Evolutionary conservation across 257 asterid genomes (phyloP).

Genomic region (Fraxinus pennsylvanica): DNA sequence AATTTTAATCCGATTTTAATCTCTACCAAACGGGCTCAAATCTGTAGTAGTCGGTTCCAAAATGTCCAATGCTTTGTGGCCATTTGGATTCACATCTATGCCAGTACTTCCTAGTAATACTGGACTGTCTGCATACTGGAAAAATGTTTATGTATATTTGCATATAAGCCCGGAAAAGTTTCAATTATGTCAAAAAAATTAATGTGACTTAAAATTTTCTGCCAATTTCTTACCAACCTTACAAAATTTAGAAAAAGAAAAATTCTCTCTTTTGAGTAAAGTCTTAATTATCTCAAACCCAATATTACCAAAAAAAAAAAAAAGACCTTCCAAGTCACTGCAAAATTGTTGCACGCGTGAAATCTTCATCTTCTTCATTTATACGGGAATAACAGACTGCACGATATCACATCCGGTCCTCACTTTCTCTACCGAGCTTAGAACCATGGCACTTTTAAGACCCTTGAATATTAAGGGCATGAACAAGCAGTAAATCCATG

Average conservation of each 20-base stretch:
- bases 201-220: neutral
- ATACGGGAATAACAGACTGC: neutral
- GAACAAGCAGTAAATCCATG: neutral
- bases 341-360: neutral
- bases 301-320: neutral
- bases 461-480: neutral
- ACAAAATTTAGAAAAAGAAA: too few relatives aligned
- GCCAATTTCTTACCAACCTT: neutral
- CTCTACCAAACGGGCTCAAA: neutral
- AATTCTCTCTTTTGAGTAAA: neutral
- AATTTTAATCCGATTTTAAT: too few relatives aligned
- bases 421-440: neutral
- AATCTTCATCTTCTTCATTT: neutral
- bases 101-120: slow-evolving; percentile 23
- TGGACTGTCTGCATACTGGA: slow-evolving; percentile 37
- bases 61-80: slow-evolving; percentile 34
- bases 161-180: neutral
- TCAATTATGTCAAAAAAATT: too few relatives aligned
- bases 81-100: slow-evolving; percentile 28
- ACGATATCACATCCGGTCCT: neutral
- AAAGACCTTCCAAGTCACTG: neutral
- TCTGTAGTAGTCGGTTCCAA: slow-evolving; percentile 5
- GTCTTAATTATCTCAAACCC: neutral
- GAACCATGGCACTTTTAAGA: neutral
- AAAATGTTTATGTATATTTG: neutral